Base-by-base conservation (phyloP, 1,284 basidiomycete genomes). In the Ceraceosorus guamensis region DNA sequence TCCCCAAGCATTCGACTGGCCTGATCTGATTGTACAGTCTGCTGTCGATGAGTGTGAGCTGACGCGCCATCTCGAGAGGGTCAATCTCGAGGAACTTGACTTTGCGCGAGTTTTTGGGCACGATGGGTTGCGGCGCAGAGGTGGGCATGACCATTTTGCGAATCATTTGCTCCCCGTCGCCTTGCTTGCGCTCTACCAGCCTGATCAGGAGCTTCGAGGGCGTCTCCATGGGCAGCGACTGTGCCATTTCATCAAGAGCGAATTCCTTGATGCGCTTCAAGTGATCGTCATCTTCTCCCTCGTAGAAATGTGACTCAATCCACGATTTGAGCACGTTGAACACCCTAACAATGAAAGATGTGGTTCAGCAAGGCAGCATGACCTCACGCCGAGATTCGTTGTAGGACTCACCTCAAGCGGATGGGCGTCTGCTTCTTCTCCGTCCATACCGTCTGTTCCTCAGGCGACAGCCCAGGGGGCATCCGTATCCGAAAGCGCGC, bases 21-120 rank as follows among this genome's bases (percentile, higher is more conserved):
- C 85, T 85, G 66, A 99, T 92, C 72, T 84, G 86, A 75, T 86
- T 84, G 78, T 93, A 98, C 48, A 96, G 79, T 43, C 84, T 82
- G 63, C 87, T 87, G 77, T 98, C 95, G 80, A 95, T 83, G 56
- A 97, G 84, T 0, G 95, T 97, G 53, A 99, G 79, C 75, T 99
- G 95, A 43, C 95, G 83, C 0, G 91, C 93, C 16, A 98, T 77
- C 77, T 98, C 95, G 34, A 92, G 77, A 1, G 92, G 82, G 67
- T 98, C 91, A 49, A 95, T 83, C 62, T 93, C 90, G n/a, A 86
- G 77, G 16, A 93, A 80, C 67, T 89, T 90, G 61, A 90, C 78
- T 78, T 86, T 89, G 77, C 85, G 87, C 61, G 80, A 79, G 49
- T 82, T 79, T 73, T 85, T 87, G 0, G 90, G 91, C 13, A 87